Evolutionary conservation across 768 basidiomycete genomes (phyloP), one percentile per base, ranked within the genome.

Genomic region (Mycena kentingensis): DNA sequence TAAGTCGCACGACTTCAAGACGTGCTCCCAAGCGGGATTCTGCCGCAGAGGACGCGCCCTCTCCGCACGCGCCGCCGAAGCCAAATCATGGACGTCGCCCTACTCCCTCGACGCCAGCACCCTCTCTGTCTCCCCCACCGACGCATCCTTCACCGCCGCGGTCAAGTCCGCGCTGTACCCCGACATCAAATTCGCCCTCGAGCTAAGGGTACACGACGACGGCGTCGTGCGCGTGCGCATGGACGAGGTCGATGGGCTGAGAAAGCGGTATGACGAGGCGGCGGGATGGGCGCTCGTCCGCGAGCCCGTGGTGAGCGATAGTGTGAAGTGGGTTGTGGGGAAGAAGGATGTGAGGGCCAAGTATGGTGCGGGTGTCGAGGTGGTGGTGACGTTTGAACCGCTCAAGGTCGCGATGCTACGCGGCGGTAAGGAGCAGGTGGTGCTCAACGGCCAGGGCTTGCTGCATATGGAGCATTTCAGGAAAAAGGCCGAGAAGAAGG

Each of bases 401-500:
- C 72, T 98, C 61, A 82, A 80, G 58, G 74, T 98, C 32, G 78
- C 81, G 1, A 77, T 97, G 56, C 74, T 82, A 38, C 80, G 86
- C 28, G 77, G 82, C 51, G 92, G 90, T 3, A 85, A 83, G 65
- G 87, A 88, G 52, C 89, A 97, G 63, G 78, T 99, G 43, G 85
- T 93, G 8, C 70, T 99, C 29, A 99, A 99, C 63, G 93, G 90
- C 2, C 79, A 84, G 34, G 90, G 91, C 2, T 77, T 99, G 26
- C 75, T 99, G 57, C 95, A 98, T 61, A 95, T 99, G 96, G 97
- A 99, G 65, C 97, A 98, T 70, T 98, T 95, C 78, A 88, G 91
- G 61, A 77, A 76, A 19, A 85, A 87, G 64, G 67, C 70, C n/a
- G 71, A 75, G 55, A 76, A 75, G 36, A 63, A 67, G 28, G 74